phyloP scores from a whole-genome alignment of 2,329 filamentous ascomycete genomes.

The Fusarium continuum region DNA sequence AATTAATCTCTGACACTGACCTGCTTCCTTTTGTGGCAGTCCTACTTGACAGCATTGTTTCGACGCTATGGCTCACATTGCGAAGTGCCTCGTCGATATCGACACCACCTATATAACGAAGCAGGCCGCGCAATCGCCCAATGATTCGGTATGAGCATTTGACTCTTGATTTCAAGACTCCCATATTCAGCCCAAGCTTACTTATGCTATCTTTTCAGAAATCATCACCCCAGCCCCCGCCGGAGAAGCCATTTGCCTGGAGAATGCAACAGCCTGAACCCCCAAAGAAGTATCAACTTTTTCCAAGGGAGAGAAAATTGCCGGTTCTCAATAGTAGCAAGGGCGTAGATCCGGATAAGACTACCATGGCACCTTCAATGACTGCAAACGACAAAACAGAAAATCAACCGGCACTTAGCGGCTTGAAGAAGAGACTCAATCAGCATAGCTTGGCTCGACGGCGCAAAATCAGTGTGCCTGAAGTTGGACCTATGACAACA shows the following conservation, averaged over 20 bases:
- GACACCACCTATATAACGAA: conserved; percentile 63
- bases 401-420: conserved; percentile 50
- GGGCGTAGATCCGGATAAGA: conserved; percentile 62
- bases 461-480: conserved; percentile 71
- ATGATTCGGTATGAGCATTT: conserved; percentile 54
- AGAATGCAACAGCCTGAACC: conserved; percentile 66
- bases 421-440: conserved; percentile 64
- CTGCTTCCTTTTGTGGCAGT: conserved; percentile 35
- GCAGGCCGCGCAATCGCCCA: conserved; percentile 55
- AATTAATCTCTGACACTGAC: conserved; percentile 41
- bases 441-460: conserved; percentile 66
- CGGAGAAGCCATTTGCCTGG: conserved; percentile 64
- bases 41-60: conserved; percentile 34
- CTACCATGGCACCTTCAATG: conserved; percentile 54
- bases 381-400: conserved; percentile 54
- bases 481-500: conserved; percentile 73
- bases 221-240: conserved; percentile 43
- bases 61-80: conserved; percentile 68
- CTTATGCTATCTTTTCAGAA: conserved; percentile 33
- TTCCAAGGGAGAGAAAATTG: conserved; percentile 62
- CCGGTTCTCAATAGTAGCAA: conserved; percentile 54
- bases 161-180: conserved; percentile 13
- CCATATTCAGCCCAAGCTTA: conserved; percentile 19
- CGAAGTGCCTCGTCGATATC: conserved; percentile 63
- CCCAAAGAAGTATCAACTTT: conserved; percentile 68